phyloP scores from a whole-genome alignment of 208 protist species.

The Acanthamoeba comandoni region DNA sequence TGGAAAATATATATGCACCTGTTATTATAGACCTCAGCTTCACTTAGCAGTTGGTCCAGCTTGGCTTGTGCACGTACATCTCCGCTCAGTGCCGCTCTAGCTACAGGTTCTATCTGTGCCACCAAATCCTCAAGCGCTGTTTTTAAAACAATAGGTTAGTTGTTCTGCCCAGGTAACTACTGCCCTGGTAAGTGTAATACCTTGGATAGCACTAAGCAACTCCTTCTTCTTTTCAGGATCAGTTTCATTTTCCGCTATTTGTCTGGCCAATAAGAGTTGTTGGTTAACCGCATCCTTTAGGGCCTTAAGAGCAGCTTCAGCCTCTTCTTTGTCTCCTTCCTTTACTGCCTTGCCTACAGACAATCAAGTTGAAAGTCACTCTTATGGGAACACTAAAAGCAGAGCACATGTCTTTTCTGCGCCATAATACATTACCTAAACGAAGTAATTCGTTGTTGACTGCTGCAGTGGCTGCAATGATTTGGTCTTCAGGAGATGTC shows the following conservation, averaged over 20 bases:
- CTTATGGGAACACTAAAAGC: not conserved
- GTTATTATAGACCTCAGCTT: conserved; percentile 29
- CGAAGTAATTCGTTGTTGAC: conserved; percentile 26
- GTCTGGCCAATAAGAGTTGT: not conserved
- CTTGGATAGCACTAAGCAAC: conserved; percentile 30
- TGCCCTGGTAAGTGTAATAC: too few species aligned
- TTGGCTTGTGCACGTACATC: conserved; percentile 14
- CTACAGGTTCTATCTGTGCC: conserved; percentile 7
- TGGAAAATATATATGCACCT: not conserved
- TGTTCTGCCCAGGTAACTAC: too few species aligned
- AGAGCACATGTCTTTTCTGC: not conserved
- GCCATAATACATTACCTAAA: not conserved
- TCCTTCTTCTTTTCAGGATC: conserved; percentile 19
- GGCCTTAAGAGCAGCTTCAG: conserved; percentile 29
- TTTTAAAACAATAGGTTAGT: too few species aligned
- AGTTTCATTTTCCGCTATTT: conserved; percentile 29
- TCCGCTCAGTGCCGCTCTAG: conserved; percentile 3
- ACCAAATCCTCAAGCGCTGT: conserved; percentile 6
- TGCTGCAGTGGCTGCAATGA: conserved; percentile 11
- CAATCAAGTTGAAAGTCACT: not conserved
- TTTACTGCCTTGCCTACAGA: conserved; percentile 30
- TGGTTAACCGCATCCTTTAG: conserved; percentile 37
- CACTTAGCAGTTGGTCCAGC: conserved; percentile 36
- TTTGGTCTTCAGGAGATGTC: conserved; percentile 47
- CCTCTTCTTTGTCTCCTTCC: conserved; percentile 3